A percentile compares a stretch with the other conserved stretches of the same genome.
Evolutionary conservation across 2,329 filamentous ascomycete species (phyloP).

Genomic region (Cordyceps fumosorosea): DNA sequence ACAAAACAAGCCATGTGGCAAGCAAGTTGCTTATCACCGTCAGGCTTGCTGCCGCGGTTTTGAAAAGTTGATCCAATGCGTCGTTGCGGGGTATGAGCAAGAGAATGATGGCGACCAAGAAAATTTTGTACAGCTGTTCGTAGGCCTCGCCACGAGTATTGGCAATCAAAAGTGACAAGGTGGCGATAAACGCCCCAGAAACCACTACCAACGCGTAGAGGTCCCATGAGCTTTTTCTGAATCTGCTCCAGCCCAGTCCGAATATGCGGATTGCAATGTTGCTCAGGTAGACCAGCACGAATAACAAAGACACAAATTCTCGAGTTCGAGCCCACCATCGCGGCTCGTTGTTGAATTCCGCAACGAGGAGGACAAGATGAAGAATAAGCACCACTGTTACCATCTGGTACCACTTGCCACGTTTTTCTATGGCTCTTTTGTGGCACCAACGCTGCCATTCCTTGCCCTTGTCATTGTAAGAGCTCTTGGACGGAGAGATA

Average conservation of each 20-base stretch:
- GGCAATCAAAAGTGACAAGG: conserved; percentile 68
- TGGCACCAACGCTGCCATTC: conserved; percentile 93
- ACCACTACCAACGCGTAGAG: conserved; percentile 79
- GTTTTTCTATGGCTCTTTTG: conserved; percentile 86
- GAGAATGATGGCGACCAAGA: conserved; percentile 82
- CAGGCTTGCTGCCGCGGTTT: conserved; percentile 91
- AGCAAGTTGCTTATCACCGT: conserved; percentile 85
- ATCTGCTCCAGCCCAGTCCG: conserved; percentile 86
- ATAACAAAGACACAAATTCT: conserved; percentile 70
- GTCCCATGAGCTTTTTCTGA: conserved; percentile 92
- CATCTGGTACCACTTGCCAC: conserved; percentile 80
- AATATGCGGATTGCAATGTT: conserved; percentile 81
- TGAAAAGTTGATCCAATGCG: conserved; percentile 95
- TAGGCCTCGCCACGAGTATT: conserved; percentile 56
- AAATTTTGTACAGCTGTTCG: conserved; percentile 83
- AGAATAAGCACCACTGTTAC: conserved; percentile 75
- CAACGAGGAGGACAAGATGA: conserved; percentile 74
- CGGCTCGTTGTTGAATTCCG: conserved; percentile 79
- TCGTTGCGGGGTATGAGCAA: conserved; percentile 94
- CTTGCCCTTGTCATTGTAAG: conserved; percentile 68
- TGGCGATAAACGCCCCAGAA: conserved; percentile 68
- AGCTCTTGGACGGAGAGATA: conserved; percentile 89
- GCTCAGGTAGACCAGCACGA: conserved; percentile 73
- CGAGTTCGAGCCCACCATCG: conserved; percentile 62
- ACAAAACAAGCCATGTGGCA: conserved; percentile 95